These are phyloP conservation scores for Populus hybrid DNA, from an alignment of 441 rosid species.

Conservation along the genomic window DNA sequence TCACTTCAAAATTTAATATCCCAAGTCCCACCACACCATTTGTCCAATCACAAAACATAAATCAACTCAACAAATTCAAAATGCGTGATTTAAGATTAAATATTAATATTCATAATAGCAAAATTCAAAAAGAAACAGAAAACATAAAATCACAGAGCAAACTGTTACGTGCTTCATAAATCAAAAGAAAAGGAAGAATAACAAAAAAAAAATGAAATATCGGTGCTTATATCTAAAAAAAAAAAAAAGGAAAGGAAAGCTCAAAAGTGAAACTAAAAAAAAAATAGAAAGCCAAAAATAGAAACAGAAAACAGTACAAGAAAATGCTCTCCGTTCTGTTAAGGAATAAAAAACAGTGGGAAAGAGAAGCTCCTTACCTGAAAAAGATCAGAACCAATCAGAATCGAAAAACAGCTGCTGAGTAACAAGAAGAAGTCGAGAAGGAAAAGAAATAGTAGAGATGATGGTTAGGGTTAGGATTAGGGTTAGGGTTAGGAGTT, in stretches of 20 bases:
- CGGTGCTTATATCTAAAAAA: background rate
- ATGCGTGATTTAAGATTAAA: background rate
- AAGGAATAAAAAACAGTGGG: background rate
- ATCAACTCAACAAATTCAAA: background rate
- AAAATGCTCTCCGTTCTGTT: background rate
- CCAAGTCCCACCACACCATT: background rate
- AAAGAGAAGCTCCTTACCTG: constrained; percentile 3
- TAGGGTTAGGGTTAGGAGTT: constrained; percentile 28
- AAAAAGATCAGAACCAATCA: background rate
- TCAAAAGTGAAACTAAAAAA: too few relatives aligned
- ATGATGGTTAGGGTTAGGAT: constrained; percentile 6
- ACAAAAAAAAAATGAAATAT: background rate
- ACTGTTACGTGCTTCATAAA: too few relatives aligned
- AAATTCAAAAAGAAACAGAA: background rate
- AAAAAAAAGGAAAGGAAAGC: too few relatives aligned
- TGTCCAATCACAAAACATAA: background rate
- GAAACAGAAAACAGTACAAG: background rate
- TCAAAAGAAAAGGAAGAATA: too few relatives aligned
- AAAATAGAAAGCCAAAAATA: background rate
- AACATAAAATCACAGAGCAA: too few relatives aligned
- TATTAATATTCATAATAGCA: background rate
- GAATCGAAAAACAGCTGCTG: background rate
- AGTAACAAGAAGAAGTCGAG: background rate
- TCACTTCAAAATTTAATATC: background rate
- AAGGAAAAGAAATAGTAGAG: constrained; percentile 3